These are phyloP conservation scores for Setaria italica DNA, from an alignment of 202 grass and related monocot species.

Conservation along the genomic window DNA sequence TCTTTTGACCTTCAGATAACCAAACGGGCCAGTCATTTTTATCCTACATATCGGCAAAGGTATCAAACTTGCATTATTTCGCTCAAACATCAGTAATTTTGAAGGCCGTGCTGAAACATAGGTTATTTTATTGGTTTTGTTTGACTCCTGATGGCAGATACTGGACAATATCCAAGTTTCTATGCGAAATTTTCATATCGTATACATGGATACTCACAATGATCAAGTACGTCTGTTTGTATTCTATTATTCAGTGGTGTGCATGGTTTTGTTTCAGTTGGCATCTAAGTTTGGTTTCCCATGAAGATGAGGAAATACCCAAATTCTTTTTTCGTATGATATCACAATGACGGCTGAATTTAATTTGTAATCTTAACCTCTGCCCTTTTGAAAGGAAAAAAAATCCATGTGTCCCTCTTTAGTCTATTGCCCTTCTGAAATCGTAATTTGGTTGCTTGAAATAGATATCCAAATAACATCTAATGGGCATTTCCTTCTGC, in stretches of 20 bases:
- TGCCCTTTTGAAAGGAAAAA: not conserved
- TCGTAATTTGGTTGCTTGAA: constrained; percentile 15
- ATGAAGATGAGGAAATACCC: constrained; percentile 22
- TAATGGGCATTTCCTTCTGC: constrained; percentile 7
- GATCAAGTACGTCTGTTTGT: constrained; percentile 60
- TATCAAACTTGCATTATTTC: constrained; percentile 51
- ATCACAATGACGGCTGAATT: constrained; percentile 14
- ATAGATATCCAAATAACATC: constrained; percentile 11
- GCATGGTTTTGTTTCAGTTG: constrained; percentile 34
- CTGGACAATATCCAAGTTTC: constrained; percentile 96
- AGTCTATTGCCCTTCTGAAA: not conserved
- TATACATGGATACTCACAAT: constrained; percentile 74
- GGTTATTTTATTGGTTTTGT: constrained; percentile 35
- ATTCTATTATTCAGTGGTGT: constrained; percentile 20
- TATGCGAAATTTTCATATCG: constrained; percentile 80
- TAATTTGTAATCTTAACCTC: constrained; percentile 11
- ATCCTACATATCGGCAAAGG: constrained; percentile 97
- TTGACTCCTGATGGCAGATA: constrained; percentile 70
- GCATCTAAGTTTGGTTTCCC: not conserved
- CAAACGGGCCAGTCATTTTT: constrained; percentile 95
- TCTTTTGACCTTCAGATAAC: constrained; percentile 78
- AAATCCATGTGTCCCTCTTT: not conserved
- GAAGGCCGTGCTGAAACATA: constrained; percentile 26
- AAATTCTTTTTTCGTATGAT: constrained; percentile 30
- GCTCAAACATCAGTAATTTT: constrained; percentile 37